Conservation (phyloP, 345 rosid species). For the Conringia planisiliqua region DNA sequence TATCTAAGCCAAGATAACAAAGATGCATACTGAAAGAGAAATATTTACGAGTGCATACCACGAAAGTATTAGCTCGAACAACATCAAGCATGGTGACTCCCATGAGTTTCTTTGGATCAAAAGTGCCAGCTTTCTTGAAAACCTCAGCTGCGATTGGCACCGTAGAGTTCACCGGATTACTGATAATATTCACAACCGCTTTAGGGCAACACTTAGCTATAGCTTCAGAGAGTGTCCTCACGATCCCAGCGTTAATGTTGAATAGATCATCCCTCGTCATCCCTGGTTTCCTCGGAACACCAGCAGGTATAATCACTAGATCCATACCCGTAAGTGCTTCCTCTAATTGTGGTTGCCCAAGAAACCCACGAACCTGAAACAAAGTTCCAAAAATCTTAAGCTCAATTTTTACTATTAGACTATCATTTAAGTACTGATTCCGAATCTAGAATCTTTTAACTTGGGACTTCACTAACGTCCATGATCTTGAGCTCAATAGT, state of each 20-base stretch:
- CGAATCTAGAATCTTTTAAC: not conserved
- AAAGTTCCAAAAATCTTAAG: not conserved
- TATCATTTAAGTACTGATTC: not conserved
- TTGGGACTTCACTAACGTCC: not conserved
- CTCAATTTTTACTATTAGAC: not conserved
- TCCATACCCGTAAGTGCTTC: conserved; percentile 92
- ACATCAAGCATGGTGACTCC: conserved; percentile 98
- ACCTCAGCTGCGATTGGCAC: conserved; percentile 96
- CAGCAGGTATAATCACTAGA: conserved; percentile 90
- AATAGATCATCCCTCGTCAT: conserved; percentile 98
- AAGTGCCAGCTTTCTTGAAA: conserved; percentile 85
- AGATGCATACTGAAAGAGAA: not conserved
- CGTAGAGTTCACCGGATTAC: conserved; percentile 94
- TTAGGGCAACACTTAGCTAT: conserved; percentile 79
- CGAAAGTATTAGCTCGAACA: conserved; percentile 97
- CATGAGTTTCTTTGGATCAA: conserved; percentile 78
- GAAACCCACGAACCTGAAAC: conserved; percentile 80
- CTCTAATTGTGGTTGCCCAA: conserved; percentile 81
- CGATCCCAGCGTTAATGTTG: conserved; percentile 96
- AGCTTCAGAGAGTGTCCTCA: conserved; percentile 81
- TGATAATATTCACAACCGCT: conserved; percentile 80
- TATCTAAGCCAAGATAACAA: not conserved
- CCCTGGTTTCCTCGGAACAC: conserved; percentile 98
- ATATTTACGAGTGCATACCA: conserved; percentile 46
- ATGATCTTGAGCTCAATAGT: not conserved